phyloP scores from a whole-genome alignment of 805 yeast species.

The Blastobotrys chiropterorum region DNA sequence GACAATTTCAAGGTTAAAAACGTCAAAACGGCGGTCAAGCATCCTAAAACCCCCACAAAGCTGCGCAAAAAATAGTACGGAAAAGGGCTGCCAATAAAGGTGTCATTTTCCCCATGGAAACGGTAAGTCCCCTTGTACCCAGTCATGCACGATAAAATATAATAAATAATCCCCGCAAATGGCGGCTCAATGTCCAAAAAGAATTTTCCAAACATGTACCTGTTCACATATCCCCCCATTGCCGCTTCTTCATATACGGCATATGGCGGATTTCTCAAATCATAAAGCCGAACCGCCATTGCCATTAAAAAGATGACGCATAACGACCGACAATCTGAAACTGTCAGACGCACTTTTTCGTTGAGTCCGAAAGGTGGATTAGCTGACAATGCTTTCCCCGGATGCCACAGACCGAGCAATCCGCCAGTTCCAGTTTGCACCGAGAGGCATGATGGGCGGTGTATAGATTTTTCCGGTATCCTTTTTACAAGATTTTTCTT shows the following conservation, averaged over 20 bases:
- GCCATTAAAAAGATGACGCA: conserved; percentile 5
- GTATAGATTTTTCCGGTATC: neutral
- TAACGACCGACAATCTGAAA: conserved; percentile 1
- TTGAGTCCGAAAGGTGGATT: neutral
- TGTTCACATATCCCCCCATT: conserved; percentile 19
- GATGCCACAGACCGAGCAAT: conserved; percentile 16
- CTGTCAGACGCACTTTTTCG: neutral
- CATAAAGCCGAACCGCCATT: conserved; percentile 8
- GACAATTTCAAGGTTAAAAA: conserved; percentile 41
- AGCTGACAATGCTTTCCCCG: conserved; percentile 5
- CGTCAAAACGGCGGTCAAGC: conserved; percentile 37
- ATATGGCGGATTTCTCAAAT: conserved; percentile 12
- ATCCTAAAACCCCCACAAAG: conserved; percentile 41
- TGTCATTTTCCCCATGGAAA: conserved; percentile 29
- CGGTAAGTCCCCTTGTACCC: conserved; percentile 37
- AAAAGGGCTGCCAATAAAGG: conserved; percentile 19
- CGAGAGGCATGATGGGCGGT: neutral
- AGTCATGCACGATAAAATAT: conserved; percentile 33
- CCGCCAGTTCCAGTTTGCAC: conserved; percentile 14
- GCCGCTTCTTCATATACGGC: conserved; percentile 18
- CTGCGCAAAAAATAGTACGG: conserved; percentile 41
- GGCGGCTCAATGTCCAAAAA: conserved; percentile 57
- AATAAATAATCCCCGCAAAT: conserved; percentile 40
- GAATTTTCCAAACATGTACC: conserved; percentile 43
- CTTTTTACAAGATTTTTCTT: conserved; percentile 3